Evolutionary conservation across 1,139 yeast genomes (phyloP).

Genomic region (Pichia sp.): DNA sequence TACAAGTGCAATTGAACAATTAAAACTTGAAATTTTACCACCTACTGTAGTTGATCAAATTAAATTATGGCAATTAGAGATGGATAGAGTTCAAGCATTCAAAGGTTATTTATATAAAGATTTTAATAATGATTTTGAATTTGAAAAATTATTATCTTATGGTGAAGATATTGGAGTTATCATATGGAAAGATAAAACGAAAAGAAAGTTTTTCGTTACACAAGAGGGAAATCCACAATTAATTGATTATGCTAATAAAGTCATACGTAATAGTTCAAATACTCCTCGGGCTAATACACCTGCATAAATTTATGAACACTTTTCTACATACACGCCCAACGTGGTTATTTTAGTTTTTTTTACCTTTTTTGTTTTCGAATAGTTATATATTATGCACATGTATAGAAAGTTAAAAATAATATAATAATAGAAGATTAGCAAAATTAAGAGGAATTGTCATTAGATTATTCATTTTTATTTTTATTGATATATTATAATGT

Average conservation of each 20-base stretch:
- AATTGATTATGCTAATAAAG: constrained; percentile 76
- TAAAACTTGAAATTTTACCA: constrained; percentile 60
- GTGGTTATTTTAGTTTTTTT: too few relatives aligned
- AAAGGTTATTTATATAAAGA: constrained; percentile 88
- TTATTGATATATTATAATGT: too few relatives aligned
- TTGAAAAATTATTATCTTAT: constrained; percentile 62
- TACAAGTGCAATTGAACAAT: constrained; percentile 29
- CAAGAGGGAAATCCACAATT: constrained; percentile 85
- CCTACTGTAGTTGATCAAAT: constrained; percentile 97
- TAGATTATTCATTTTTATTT: background rate
- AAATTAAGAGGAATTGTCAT: too few relatives aligned
- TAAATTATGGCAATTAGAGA: constrained; percentile 89
- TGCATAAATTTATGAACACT: constrained; percentile 1
- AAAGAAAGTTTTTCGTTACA: constrained; percentile 69
- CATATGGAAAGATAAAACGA: constrained; percentile 72
- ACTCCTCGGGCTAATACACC: constrained; percentile 14
- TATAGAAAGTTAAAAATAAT: too few relatives aligned
- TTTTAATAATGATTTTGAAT: constrained; percentile 73
- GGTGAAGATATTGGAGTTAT: constrained; percentile 90
- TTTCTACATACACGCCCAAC: background rate
- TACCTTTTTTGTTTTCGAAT: background rate
- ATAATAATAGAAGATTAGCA: too few relatives aligned
- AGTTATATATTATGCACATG: too few relatives aligned
- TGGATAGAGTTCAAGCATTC: constrained; percentile 84
- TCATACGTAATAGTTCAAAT: constrained; percentile 30